Base-by-base conservation (phyloP, 78 protist species). In the Chrysochromulina tobinii region DNA sequence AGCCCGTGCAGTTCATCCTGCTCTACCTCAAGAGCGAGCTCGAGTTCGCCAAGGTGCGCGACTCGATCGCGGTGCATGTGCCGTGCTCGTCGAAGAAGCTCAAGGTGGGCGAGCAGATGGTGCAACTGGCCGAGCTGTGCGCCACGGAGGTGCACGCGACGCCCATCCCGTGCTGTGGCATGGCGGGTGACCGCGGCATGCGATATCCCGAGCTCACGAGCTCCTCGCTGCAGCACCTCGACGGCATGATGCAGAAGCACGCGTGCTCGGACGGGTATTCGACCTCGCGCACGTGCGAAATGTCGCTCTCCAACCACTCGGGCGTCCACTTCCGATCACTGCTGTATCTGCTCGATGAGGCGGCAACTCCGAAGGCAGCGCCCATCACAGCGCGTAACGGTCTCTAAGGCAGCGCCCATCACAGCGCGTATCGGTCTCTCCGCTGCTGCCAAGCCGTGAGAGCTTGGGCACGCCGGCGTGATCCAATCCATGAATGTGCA, bases 111-210 rank as follows among this genome's bases (percentile, higher is more conserved):
- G 73, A 67, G 8, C 73, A 67, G 73, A 67, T 67, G 73, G 73
- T 67, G n/a, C 57, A 61, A 15, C 51, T 87, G 51, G 91, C 91
- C 5, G 50, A 59, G 61, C 51, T 55, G 38, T 92, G 94, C 75
- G 83, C 90, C 14, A 20, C 12, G 61, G 23, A 15, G 27, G 94
- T 92, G 72, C 38, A 59, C 55, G 68, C 64, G 48, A 25, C 89
- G 50, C 77, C 64, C 53, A 79, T 92, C 2, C 90, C 94, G 25
- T 92, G 94, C 84, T 92, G 94, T 75, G 94, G 94, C 38, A 88
- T 73, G 79, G 94, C 94, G 18, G 94, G 94, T 23, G 94, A 92
- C 84, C 87, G 94, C 18, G 94, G 94, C 20, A 57, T 92, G 50
- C 87, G 91, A 27, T 88, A 69, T 61, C 94, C 94, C 51, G 94